Evolutionary conservation across 441 rosid species (phyloP), one percentile per base, ranked within the genome.

Genomic region (Mallotus japonicus): DNA sequence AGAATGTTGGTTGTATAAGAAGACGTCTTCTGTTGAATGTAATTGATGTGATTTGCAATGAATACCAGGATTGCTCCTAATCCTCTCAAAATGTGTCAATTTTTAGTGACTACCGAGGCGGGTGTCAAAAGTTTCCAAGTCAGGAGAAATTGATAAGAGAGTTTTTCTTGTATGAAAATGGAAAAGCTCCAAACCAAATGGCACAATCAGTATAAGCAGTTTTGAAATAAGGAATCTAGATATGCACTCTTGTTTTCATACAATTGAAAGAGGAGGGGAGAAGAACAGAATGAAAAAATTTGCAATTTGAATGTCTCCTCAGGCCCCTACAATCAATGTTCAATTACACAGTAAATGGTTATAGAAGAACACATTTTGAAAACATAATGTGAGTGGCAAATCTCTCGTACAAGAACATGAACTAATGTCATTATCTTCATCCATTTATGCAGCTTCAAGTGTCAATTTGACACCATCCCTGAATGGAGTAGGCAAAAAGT

Each of bases 391-490:
- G 14, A 69, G 24, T 60, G 44, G 59, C 67, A 46, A 28, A 55
- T 34, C 50, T 15, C 2, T 9, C 28, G 9, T 4, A 42, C 32
- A 60, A 37, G 10, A 49, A 57, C 9, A 19, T 15, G 57, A 74
- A 37, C 6, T 37, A 37, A 46, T 40, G 47, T 28, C 42, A 65
- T 62, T 4, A 9, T 44, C 49, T 4, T 42, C 34, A 56, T 47
- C 22, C 16, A 24, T 60, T 75, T 51, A 70, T 3, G 65, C 81
- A 79, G 67, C 77, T 65, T 70, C 83, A 8, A 91, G 90, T 10
- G 95, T 94, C 82, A 81, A 56, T 75, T 78, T 86, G 75, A 86
- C 95, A 65, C 96, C 93, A 1, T 92, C 93, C 79, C 63, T 79
- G 78, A 82, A 92, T 72, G 85, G 50, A 69, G 89, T 82, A 46